Percentiles rank a stretch among this genome's conserved stretches.
These are phyloP conservation scores for Leersia perrieri DNA, from an alignment of 176 grass and related monocot genomes.

Conservation along the genomic window DNA sequence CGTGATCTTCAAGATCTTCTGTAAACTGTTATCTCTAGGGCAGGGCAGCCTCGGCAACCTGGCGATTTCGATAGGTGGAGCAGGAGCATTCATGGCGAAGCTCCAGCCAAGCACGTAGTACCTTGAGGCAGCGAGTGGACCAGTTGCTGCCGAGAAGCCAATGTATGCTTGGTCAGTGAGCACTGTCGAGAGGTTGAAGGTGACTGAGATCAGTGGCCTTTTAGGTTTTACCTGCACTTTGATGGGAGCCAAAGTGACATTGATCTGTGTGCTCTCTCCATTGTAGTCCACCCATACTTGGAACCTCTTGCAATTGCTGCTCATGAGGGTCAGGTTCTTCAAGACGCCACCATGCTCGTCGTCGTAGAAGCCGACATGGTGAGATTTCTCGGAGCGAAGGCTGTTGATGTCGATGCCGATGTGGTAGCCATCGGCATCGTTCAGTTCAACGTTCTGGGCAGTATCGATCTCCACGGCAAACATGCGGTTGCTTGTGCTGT, in stretches of 20 bases:
- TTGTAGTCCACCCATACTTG: conserved; percentile 42
- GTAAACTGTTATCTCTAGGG: neutral
- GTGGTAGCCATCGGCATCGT: conserved; percentile 38
- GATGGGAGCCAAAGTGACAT: conserved; percentile 30
- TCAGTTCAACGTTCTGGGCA: conserved; percentile 3
- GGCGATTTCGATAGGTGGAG: conserved; percentile 13
- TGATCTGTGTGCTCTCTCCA: neutral
- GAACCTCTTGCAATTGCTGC: neutral
- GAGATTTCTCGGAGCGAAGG: neutral
- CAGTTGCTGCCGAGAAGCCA: conserved; percentile 26
- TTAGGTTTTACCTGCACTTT: conserved; percentile 1
- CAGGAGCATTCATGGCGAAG: conserved; percentile 46
- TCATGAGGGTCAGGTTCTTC: neutral
- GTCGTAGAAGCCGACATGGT: neutral
- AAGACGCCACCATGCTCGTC: neutral
- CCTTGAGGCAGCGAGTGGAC: neutral
- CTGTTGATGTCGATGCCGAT: conserved; percentile 43
- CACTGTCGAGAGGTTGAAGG: conserved; percentile 23
- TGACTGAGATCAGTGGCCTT: conserved; percentile 1
- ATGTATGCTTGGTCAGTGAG: conserved; percentile 16
- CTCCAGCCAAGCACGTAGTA: conserved; percentile 67
- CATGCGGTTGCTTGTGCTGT: neutral
- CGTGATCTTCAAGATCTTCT: neutral
- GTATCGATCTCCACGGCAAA: conserved; percentile 47
- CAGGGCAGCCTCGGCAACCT: conserved; percentile 44